Percentiles rank a stretch among this genome's conserved stretches.
phyloP scores from a whole-genome alignment of 2,329 filamentous ascomycete species.

The Metarhizium sp. region DNA sequence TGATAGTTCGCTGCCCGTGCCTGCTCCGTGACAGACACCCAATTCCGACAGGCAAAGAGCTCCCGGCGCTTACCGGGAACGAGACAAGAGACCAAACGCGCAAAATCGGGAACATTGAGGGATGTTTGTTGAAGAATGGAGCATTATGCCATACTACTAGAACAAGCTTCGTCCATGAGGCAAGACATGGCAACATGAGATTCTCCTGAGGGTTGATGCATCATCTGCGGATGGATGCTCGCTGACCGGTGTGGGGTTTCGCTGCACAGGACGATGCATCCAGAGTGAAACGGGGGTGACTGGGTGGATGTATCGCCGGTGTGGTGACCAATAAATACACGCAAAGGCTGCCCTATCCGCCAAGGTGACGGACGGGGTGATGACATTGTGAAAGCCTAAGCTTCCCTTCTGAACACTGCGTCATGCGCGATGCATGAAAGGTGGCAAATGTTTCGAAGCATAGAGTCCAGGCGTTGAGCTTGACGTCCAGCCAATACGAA shows the following conservation, averaged over 20 bases:
- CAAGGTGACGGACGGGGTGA: not conserved
- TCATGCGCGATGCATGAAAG: not conserved
- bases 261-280: not conserved
- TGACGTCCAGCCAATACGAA: not conserved
- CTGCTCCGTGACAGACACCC: not conserved
- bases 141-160: not conserved
- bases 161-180: not conserved
- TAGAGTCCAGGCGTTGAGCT: not conserved
- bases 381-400: not conserved
- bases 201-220: not conserved
- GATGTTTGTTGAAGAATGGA: not conserved
- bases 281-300: no score
- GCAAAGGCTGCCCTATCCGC: not conserved
- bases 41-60: not conserved
- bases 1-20: not conserved
- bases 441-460: not conserved
- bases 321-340: not conserved
- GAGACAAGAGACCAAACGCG: not conserved
- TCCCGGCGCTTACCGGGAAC: not conserved
- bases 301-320: no score
- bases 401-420: no score
- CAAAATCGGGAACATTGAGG: not conserved
- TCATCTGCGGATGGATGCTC: not conserved
- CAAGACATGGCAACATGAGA: not conserved
- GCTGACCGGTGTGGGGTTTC: conserved; percentile 7